Percentiles rank a stretch among this genome's conserved stretches.
phyloP scores from a whole-genome alignment of 1,284 basidiomycete genomes.

The Calocybe gambosa region DNA sequence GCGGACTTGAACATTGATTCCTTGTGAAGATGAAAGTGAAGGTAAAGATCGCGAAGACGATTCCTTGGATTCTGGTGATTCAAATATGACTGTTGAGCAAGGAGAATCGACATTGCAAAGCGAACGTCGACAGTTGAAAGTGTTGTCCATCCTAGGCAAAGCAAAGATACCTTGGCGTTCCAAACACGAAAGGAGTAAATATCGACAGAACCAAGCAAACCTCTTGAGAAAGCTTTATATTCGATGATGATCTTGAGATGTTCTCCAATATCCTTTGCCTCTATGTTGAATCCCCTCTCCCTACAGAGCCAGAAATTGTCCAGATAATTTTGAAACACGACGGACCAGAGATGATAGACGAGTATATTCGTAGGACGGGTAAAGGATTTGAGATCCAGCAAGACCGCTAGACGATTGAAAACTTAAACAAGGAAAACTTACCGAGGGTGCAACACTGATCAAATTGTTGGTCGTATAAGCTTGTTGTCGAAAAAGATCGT shows the following conservation, averaged over 20 bases:
- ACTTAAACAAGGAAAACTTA: no score
- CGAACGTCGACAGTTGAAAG: conserved; percentile 37
- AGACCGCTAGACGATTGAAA: conserved; percentile 25
- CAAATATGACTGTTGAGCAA: conserved; percentile 33
- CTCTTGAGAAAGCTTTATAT: conserved; percentile 31
- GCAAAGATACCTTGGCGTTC: conserved; percentile 11
- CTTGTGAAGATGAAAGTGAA: background rate
- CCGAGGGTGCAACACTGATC: conserved; percentile 27
- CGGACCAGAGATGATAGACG: conserved; percentile 43
- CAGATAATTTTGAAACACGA: conserved; percentile 31
- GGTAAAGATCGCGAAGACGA: conserved; percentile 18
- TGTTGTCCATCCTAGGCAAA: conserved; percentile 28
- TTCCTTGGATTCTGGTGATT: conserved; percentile 31
- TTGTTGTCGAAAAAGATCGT: no score
- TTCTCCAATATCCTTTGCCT: conserved; percentile 42
- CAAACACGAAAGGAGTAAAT: conserved; percentile 10
- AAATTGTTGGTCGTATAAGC: no score
- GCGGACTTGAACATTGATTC: background rate
- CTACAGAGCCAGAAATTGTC: conserved; percentile 20
- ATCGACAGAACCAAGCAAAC: conserved; percentile 8
- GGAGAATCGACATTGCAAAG: conserved; percentile 40
- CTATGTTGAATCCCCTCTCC: conserved; percentile 28
- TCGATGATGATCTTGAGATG: conserved; percentile 42
- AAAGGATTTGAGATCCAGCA: conserved; percentile 34
- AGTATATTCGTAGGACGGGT: conserved; percentile 39